Evolutionary conservation across 1,284 basidiomycete genomes (phyloP).

Genomic region (Neolentinus lepideus): DNA sequence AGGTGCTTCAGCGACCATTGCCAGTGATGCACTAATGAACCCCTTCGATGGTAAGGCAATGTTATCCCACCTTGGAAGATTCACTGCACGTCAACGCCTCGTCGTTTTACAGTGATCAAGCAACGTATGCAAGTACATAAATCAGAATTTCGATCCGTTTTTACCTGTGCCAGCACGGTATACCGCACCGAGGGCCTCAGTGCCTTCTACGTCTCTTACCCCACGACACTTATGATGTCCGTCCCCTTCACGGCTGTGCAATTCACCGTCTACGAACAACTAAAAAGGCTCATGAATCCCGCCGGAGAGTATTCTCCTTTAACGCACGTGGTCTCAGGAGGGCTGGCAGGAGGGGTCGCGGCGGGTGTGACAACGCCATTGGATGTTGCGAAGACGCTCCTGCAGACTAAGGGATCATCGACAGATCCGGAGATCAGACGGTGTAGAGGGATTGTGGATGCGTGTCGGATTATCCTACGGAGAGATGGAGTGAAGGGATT

Average conservation of each 20-base stretch:
- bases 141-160: slow-evolving; percentile 82
- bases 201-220: slow-evolving; percentile 98
- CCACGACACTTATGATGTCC: slow-evolving; percentile 94
- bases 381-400: slow-evolving; percentile 96
- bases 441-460: slow-evolving; percentile 83
- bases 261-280: slow-evolving; percentile 94
- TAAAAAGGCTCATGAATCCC: slow-evolving; percentile 88
- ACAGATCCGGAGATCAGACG: slow-evolving; percentile 79
- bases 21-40: slow-evolving; percentile 98
- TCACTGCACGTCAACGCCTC: background rate
- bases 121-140: slow-evolving; percentile 98
- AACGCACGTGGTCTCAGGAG: slow-evolving; percentile 89
- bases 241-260: slow-evolving; percentile 99
- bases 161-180: slow-evolving; percentile 77
- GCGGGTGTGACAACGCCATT: slow-evolving; percentile 95
- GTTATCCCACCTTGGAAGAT: slow-evolving; percentile 4
- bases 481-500: slow-evolving; percentile 87
- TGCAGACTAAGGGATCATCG: slow-evolving; percentile 91
- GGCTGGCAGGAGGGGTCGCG: slow-evolving; percentile 88
- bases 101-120: slow-evolving; percentile 78
- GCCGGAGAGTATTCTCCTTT: slow-evolving; percentile 81
- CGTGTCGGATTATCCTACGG: slow-evolving; percentile 82
- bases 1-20: slow-evolving; percentile 92
- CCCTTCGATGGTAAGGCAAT: slow-evolving; percentile 87
- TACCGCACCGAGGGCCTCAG: slow-evolving; percentile 81